These are phyloP conservation scores for Noccaea bulbosa DNA, from an alignment of 345 rosid genomes.

Conservation along the genomic window DNA sequence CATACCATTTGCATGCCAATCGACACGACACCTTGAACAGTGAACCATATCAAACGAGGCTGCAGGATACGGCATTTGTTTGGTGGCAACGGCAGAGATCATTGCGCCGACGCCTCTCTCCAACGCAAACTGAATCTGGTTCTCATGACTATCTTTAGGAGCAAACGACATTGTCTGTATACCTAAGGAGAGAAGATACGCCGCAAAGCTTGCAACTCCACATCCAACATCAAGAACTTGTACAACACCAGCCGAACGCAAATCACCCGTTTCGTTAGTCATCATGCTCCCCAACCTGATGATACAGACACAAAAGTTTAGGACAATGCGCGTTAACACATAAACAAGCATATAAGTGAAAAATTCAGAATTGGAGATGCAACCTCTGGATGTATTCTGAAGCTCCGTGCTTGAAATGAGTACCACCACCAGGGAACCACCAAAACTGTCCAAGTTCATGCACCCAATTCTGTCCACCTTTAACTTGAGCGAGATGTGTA, in stretches of 20 bases:
- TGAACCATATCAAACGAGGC: constrained; percentile 96
- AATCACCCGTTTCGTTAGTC: constrained; percentile 79
- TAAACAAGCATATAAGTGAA: no score
- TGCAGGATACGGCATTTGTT: constrained; percentile 85
- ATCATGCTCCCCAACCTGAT: constrained; percentile 80
- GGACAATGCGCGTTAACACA: not conserved
- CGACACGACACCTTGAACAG: constrained; percentile 95
- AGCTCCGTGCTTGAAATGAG: constrained; percentile 97
- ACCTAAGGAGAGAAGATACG: constrained; percentile 80
- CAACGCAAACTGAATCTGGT: constrained; percentile 97
- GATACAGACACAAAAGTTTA: constrained; percentile 3
- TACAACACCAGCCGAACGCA: constrained; percentile 78
- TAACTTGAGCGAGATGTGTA: constrained; percentile 79
- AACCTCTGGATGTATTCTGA: constrained; percentile 78
- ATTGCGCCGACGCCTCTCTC: constrained; percentile 91
- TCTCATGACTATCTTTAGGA: constrained; percentile 92
- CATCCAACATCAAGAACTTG: constrained; percentile 96
- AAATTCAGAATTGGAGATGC: no score
- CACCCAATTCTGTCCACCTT: constrained; percentile 99
- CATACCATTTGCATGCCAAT: constrained; percentile 94
- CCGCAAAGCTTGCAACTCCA: constrained; percentile 97
- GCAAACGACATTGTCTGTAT: constrained; percentile 97
- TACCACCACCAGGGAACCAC: constrained; percentile 99
- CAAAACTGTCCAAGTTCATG: constrained; percentile 72
- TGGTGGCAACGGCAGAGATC: constrained; percentile 84